phyloP scores from a whole-genome alignment of 495 filamentous ascomycete species.

The Aspergillus ostianus region DNA sequence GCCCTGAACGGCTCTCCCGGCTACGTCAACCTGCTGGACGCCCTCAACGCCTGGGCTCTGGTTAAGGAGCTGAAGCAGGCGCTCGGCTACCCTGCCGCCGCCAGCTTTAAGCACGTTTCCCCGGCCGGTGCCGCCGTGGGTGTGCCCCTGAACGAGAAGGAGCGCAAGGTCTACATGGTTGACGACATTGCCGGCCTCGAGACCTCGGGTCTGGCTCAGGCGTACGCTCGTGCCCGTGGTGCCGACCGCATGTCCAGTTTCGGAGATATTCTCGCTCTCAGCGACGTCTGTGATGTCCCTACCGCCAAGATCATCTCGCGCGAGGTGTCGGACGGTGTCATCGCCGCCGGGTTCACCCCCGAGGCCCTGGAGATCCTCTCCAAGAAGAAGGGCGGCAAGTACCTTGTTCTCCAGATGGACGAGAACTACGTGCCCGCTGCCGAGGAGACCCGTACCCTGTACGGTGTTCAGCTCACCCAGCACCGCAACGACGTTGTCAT shows the following conservation, averaged over 20 bases:
- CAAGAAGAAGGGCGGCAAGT: conserved; percentile 98
- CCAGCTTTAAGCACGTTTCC: conserved; percentile 98
- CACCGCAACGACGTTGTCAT: conserved; percentile 89
- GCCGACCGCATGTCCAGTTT: conserved; percentile 98
- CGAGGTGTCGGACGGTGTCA: conserved; percentile 95
- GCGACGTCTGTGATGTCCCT: conserved; percentile 80
- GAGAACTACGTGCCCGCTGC: conserved; percentile 72
- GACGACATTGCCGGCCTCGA: conserved; percentile 89
- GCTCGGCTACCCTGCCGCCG: conserved; percentile 84
- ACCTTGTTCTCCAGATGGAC: conserved; percentile 94
- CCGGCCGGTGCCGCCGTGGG: conserved; percentile 95
- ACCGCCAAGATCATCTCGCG: conserved; percentile 96
- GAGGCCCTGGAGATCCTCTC: conserved; percentile 87
- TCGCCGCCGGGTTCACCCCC: conserved; percentile 80
- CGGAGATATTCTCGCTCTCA: conserved; percentile 92
- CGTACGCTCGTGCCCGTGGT: conserved; percentile 91
- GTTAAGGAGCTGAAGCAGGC: conserved; percentile 95
- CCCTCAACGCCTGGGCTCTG: conserved; percentile 92
- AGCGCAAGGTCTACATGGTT: conserved; percentile 97
- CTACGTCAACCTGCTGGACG: conserved; percentile 96
- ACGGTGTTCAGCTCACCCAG: conserved; percentile 82
- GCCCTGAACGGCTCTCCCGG: conserved; percentile 90
- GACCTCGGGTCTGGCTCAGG: conserved; percentile 80
- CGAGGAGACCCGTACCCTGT: conserved; percentile 80
- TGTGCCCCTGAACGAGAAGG: conserved; percentile 75